Base-by-base conservation (phyloP, 2,329 filamentous ascomycete genomes). In the Aspergillus viridinutans region DNA sequence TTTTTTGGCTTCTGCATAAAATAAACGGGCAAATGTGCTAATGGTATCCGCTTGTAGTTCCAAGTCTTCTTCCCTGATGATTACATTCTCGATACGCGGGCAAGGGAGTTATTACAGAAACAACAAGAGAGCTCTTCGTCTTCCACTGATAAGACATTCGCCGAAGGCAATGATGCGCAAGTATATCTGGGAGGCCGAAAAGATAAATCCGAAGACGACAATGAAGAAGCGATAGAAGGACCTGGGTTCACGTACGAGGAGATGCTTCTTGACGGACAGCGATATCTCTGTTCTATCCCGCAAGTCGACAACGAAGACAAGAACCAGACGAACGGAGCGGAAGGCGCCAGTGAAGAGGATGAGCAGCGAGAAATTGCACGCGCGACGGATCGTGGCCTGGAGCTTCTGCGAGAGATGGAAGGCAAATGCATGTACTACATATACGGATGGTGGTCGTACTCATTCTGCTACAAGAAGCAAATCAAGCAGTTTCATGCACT, bases 391-490 rank as follows among this genome's bases (percentile, higher is more conserved):
- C 86, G 86, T 50, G 92, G 92, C 5, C 89, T 90, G 82, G 89
- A 94, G 67, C 81, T 97, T 23, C 79, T 97, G 52, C 83, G 84
- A 61, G 85, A 87, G 26, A 87, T 97, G 74, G 84, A 92, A 53
- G 89, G 87, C 3, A 83, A 83, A 52, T 97, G 92, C 73, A 83
- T 97, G 61, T 96, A 93, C 77, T 90, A 85, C 71, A 77, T 92
- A 62, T 89, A 86, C 1, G 92, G 92, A 0, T 97, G 92, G 92
- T 97, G 92, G 92, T 94, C 89, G 69, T 97, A 97, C 75, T 89
- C 88, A 65, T 96, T 96, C 74, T 97, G 92, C 80, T 94, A 96
- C 76, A 90, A 90, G 69, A 83, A 87, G 60, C 86, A 93, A 61
- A 87, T 97, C 60, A 89, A 90, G 67, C 92, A 97, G 74, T 97